Evolutionary conservation across 139 green algal genomes (phyloP).

Genomic region (Chlamydomonas schloesseri): DNA sequence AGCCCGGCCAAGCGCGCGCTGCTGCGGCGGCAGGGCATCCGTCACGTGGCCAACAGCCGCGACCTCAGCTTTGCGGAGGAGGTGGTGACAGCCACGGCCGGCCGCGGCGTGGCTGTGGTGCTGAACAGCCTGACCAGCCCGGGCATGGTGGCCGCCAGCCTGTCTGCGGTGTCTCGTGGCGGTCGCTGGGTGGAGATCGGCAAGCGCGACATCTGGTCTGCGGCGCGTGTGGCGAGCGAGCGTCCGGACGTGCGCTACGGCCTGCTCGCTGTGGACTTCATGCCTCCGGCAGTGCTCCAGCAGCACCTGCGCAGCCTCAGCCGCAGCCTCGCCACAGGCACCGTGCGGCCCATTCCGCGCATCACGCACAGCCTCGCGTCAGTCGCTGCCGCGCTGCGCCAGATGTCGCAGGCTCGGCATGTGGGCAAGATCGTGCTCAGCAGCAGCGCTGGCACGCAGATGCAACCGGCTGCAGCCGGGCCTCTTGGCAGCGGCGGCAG

Average conservation of each 20-base stretch:
- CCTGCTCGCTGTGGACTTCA: constrained; percentile 89
- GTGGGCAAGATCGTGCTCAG: constrained; percentile 88
- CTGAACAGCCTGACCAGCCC: constrained; percentile 88
- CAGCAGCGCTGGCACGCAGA: not conserved
- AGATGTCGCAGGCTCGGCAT: constrained; percentile 80
- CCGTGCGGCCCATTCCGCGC: constrained; percentile 64
- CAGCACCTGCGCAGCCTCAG: constrained; percentile 51
- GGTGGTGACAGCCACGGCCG: not conserved
- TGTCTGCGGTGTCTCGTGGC: constrained; percentile 64
- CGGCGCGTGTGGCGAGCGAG: constrained; percentile 72
- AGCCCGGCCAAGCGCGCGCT: constrained; percentile 76
- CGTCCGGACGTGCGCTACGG: constrained; percentile 77
- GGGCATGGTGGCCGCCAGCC: constrained; percentile 81
- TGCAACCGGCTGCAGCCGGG: not conserved
- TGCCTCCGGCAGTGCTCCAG: constrained; percentile 67
- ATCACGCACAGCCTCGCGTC: constrained; percentile 56
- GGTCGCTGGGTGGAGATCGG: constrained; percentile 86
- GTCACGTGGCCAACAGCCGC: constrained; percentile 65
- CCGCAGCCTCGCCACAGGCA: constrained; percentile 57
- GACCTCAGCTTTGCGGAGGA: constrained; percentile 76
- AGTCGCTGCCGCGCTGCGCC: constrained; percentile 51
- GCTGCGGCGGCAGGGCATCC: constrained; percentile 67
- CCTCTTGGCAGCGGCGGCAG: not conserved
- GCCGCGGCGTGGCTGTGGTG: constrained; percentile 61
- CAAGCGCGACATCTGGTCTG: constrained; percentile 89